Conservation (phyloP, 352 stramenopile species). For the Pythium brachiatum region DNA sequence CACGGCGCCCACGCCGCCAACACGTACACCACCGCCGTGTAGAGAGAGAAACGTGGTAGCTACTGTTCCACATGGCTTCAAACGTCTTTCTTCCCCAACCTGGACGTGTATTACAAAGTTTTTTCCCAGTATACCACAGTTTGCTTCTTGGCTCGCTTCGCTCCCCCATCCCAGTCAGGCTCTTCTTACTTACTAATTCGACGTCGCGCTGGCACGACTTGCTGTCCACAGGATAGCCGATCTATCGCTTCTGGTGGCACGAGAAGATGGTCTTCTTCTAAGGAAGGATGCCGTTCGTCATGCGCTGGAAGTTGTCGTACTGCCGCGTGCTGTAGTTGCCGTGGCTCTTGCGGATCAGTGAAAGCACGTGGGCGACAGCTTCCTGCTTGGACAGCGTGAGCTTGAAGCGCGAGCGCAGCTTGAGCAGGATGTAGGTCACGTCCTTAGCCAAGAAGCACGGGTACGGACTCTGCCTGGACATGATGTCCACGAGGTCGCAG, state of each 20-base stretch:
- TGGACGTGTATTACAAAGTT: constrained; percentile 7
- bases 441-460: constrained; percentile 93
- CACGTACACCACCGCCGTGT: constrained; percentile 15
- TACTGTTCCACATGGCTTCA: background rate
- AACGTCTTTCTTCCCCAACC: background rate
- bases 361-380: constrained; percentile 88
- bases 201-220: background rate
- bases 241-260: background rate
- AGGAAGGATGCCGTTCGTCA: constrained; percentile 92
- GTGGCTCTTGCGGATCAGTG: constrained; percentile 90
- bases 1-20: constrained; percentile 3
- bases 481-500: constrained; percentile 96
- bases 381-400: constrained; percentile 85
- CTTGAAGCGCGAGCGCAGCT: constrained; percentile 88
- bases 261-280: constrained; percentile 26
- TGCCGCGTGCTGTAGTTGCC: constrained; percentile 92
- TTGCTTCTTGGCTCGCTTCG: background rate
- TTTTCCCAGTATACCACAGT: constrained; percentile 2
- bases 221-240: background rate
- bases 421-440: constrained; percentile 80
- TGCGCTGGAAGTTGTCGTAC: constrained; percentile 94
- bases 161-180: background rate
- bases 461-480: constrained; percentile 94
- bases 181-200: background rate
- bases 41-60: background rate